Evolutionary conservation across 805 yeast species (phyloP).

Genomic region (Pichia heedii): DNA sequence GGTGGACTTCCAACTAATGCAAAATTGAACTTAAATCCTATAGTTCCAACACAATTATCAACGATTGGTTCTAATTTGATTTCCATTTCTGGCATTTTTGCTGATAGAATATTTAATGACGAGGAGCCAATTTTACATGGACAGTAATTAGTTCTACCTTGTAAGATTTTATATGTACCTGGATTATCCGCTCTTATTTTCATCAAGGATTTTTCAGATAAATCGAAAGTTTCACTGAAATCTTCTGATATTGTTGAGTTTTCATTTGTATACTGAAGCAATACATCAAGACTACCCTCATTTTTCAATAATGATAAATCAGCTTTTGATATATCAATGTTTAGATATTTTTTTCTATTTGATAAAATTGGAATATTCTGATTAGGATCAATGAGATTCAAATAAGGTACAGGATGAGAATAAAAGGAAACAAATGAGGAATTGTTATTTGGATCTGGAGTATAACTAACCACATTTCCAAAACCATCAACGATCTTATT

Average conservation of each 20-base stretch:
- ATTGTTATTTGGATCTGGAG: conserved; percentile 26
- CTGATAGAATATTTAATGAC: conserved; percentile 36
- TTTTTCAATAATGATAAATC: conserved; percentile 15
- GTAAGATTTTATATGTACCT: conserved; percentile 54
- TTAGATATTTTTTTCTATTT: conserved; percentile 26
- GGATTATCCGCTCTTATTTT: conserved; percentile 40
- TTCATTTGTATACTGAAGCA: conserved; percentile 21
- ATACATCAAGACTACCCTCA: conserved; percentile 42
- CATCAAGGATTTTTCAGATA: conserved; percentile 14
- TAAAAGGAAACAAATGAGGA: conserved; percentile 37
- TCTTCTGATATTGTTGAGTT: conserved; percentile 1
- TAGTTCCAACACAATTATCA: conserved; percentile 88
- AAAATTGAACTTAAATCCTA: conserved; percentile 64
- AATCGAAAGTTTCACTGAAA: conserved; percentile 22
- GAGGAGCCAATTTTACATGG: conserved; percentile 58
- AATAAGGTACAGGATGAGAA: conserved; percentile 49
- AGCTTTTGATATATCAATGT: conserved; percentile 19
- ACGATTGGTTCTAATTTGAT: conserved; percentile 51
- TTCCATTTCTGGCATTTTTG: conserved; percentile 32
- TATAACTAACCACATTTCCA: conserved; percentile 46
- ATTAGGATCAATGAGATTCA: conserved; percentile 34
- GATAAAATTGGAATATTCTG: conserved; percentile 23
- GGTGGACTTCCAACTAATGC: conserved; percentile 79
- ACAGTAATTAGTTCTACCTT: conserved; percentile 55
- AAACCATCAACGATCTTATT: conserved; percentile 57